These are phyloP conservation scores for Spathaspora sp. DNA, from an alignment of 1,139 yeast species.

Conservation along the genomic window DNA sequence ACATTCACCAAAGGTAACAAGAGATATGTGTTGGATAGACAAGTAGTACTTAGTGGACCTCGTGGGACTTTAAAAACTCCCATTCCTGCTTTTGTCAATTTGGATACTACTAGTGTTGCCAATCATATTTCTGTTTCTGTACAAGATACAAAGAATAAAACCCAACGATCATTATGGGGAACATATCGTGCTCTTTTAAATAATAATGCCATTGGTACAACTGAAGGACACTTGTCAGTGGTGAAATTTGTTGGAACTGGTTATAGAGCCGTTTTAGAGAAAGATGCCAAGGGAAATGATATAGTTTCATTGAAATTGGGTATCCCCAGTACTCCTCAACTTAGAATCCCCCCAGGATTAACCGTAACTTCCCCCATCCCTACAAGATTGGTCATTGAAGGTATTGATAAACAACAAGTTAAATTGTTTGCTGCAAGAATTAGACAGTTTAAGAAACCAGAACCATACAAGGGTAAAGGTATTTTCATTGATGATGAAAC, in stretches of 20 bases:
- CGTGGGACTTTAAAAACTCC: slow-evolving; percentile 64
- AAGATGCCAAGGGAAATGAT: slow-evolving; percentile 51
- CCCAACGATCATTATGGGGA: slow-evolving; percentile 94
- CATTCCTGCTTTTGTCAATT: slow-evolving; percentile 69
- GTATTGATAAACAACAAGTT: slow-evolving; percentile 84
- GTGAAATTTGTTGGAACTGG: slow-evolving; percentile 96
- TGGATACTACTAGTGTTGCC: slow-evolving; percentile 20
- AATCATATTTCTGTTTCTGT: slow-evolving; percentile 55
- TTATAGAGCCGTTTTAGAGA: slow-evolving; percentile 78
- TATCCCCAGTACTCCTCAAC: slow-evolving; percentile 61
- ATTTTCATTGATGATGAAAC: slow-evolving; percentile 91
- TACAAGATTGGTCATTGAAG: slow-evolving; percentile 84
- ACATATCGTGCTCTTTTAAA: slow-evolving; percentile 78
- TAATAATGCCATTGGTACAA: slow-evolving; percentile 81
- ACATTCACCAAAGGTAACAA: slow-evolving; percentile 70
- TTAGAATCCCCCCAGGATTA: slow-evolving; percentile 76
- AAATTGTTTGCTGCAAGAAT: slow-evolving; percentile 85
- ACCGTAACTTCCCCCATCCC: slow-evolving; percentile 80
- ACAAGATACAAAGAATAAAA: slow-evolving; percentile 53
- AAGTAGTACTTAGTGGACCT: slow-evolving; percentile 76
- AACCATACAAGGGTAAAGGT: slow-evolving; percentile 98
- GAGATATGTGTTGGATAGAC: slow-evolving; percentile 56
- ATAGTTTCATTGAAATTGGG: slow-evolving; percentile 80
- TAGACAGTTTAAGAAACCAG: slow-evolving; percentile 90
- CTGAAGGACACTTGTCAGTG: slow-evolving; percentile 89